Conservation (phyloP, 148 eudicot genomes). For the Camellia granthamiana region DNA sequence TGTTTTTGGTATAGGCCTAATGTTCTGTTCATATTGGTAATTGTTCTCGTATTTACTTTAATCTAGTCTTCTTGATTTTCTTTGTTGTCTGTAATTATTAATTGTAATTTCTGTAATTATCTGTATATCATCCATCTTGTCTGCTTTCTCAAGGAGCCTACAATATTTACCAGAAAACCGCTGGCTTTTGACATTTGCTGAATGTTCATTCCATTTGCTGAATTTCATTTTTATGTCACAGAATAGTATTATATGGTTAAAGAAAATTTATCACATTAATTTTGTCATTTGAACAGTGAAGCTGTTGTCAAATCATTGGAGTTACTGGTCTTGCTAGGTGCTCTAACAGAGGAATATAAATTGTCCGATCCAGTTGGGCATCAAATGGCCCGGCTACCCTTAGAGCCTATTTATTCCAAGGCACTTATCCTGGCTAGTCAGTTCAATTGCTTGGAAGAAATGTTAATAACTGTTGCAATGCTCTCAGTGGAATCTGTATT, state of each 20-base stretch:
- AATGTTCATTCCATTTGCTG: background rate
- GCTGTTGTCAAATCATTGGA: conserved; percentile 76
- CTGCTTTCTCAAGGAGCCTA: background rate
- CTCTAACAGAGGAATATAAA: conserved; percentile 75
- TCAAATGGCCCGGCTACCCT: conserved; percentile 89
- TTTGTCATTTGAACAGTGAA: conserved; percentile 47
- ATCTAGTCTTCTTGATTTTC: too few species aligned
- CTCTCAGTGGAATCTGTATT: conserved; percentile 40
- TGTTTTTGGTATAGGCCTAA: too few species aligned
- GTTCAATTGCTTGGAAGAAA: conserved; percentile 88
- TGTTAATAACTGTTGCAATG: conserved; percentile 82
- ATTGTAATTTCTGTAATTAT: too few species aligned
- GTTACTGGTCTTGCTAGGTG: conserved; percentile 75
- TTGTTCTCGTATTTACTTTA: too few species aligned
- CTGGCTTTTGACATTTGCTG: background rate
- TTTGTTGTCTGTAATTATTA: too few species aligned
- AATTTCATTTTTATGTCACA: background rate
- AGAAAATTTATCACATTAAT: background rate
- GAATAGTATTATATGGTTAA: background rate
- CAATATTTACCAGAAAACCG: background rate
- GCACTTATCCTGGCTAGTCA: conserved; percentile 78
- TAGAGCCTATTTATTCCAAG: conserved; percentile 82
- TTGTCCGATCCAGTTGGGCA: conserved; percentile 82
- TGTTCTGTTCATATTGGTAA: too few species aligned
- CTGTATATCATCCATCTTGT: too few species aligned